These are phyloP conservation scores for Ilyonectria mors-panacis DNA, from an alignment of 2,329 filamentous ascomycete genomes.

Conservation along the genomic window DNA sequence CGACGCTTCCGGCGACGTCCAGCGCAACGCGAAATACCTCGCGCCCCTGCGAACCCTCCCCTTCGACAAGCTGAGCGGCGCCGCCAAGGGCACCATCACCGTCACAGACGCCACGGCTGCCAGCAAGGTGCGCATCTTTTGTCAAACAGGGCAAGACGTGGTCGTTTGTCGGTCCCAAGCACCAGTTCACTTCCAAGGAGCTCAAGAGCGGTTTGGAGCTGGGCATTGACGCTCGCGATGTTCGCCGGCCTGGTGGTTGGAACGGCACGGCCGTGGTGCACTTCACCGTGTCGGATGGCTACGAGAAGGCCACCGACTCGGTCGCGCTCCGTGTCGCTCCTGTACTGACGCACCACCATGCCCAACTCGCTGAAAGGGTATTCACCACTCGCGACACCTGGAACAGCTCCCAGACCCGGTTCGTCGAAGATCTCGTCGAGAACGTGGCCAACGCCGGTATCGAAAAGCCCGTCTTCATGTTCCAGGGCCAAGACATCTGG, in stretches of 20 bases:
- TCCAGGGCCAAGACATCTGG: constrained; percentile 52
- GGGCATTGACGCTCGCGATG: constrained; percentile 54
- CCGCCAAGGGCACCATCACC: constrained; percentile 36
- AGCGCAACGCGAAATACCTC: constrained; percentile 48
- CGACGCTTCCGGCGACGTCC: constrained; percentile 54
- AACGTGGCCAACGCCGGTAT: not conserved
- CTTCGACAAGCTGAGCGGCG: constrained; percentile 24
- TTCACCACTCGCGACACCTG: constrained; percentile 8
- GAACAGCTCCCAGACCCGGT: constrained; percentile 7
- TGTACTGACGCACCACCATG: constrained; percentile 55
- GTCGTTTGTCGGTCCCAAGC: constrained; percentile 41
- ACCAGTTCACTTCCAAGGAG: constrained; percentile 47
- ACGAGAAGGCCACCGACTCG: constrained; percentile 36
- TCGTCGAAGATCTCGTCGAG: constrained; percentile 12
- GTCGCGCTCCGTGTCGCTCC: constrained; percentile 55
- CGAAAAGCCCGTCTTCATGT: constrained; percentile 16
- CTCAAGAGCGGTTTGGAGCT: constrained; percentile 51
- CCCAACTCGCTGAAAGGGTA: constrained; percentile 48
- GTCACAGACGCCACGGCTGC: constrained; percentile 29
- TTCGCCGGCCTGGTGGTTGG: constrained; percentile 43
- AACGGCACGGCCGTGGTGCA: constrained; percentile 46
- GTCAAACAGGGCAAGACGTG: constrained; percentile 43
- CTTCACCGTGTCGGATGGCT: constrained; percentile 49
- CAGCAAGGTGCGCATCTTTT: constrained; percentile 50
- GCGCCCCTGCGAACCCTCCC: constrained; percentile 53